Evolutionary conservation across 257 asterid species (phyloP).

Genomic region (Haberlea rhodopensis): DNA sequence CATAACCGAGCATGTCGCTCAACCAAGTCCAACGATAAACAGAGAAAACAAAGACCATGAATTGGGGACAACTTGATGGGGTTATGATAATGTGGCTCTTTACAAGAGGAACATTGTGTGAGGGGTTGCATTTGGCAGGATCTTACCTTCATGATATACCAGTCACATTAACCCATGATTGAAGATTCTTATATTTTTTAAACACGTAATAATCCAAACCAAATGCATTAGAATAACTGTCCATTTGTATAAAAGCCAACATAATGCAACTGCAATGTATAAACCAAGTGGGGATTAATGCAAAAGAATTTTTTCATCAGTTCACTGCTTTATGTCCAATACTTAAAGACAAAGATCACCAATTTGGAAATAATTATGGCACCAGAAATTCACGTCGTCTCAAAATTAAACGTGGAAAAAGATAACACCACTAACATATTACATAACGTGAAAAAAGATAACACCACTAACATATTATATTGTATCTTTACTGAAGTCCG

Average conservation of each 20-base stretch:
- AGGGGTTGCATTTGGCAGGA: background rate
- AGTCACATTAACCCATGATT: conserved; percentile 6
- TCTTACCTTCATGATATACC: background rate
- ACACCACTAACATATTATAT: background rate
- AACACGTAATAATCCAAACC: background rate
- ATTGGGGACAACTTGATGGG: background rate
- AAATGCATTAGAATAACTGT: conserved; percentile 17
- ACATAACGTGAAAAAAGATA: conserved; percentile 6
- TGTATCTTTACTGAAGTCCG: conserved; percentile 6
- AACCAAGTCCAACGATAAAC: conserved; percentile 9
- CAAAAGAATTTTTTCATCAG: conserved; percentile 2
- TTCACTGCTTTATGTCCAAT: conserved; percentile 12
- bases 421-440: background rate
- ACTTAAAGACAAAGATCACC: conserved; percentile 19
- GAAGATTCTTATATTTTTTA: conserved; percentile 14
- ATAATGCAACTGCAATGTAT: conserved; percentile 11
- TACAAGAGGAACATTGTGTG: background rate
- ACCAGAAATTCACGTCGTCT: conserved; percentile 12
- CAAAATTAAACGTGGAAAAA: background rate
- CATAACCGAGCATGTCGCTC: conserved; percentile 11
- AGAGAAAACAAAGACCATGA: conserved; percentile 18
- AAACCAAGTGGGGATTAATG: conserved; percentile 7
- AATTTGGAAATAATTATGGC: conserved; percentile 12
- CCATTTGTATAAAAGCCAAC: background rate
- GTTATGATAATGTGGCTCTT: background rate